Percentiles rank a stretch among this genome's conserved stretches.
These are phyloP conservation scores for Aspergillus felis DNA, from an alignment of 2,329 filamentous ascomycete genomes.

Conservation along the genomic window DNA sequence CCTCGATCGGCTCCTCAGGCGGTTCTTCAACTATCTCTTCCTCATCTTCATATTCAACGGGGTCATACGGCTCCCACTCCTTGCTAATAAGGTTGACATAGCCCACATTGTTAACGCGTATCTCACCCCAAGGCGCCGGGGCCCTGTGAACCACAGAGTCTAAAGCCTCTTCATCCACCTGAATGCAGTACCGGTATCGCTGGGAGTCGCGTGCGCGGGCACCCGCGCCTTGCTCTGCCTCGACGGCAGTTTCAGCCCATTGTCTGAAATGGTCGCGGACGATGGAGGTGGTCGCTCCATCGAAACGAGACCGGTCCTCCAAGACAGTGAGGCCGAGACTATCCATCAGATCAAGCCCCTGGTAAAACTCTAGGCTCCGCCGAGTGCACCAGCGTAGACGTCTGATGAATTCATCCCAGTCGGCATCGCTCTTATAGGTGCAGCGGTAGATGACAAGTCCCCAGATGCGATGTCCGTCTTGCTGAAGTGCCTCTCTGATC, in stretches of 20 bases:
- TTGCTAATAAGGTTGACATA: background rate
- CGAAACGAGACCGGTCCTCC: background rate
- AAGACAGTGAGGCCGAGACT: background rate
- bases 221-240: slow-evolving; percentile 2
- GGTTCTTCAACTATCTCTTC: background rate
- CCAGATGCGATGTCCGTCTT: background rate
- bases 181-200: slow-evolving; percentile 1
- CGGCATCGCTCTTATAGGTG: slow-evolving; percentile 4
- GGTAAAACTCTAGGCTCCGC: background rate
- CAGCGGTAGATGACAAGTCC: slow-evolving; percentile 4
- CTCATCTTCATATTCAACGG: background rate
- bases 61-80: background rate
- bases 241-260: background rate
- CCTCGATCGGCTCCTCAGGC: slow-evolving; percentile 9
- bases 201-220: background rate
- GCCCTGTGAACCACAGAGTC: background rate
- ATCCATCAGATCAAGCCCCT: background rate
- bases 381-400: background rate
- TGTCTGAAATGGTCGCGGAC: slow-evolving; percentile 3
- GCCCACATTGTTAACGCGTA: background rate
- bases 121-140: background rate
- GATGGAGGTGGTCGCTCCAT: background rate
- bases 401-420: slow-evolving; percentile 6
- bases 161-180: slow-evolving; percentile 6
- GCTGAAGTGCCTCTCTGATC: background rate